phyloP scores from a whole-genome alignment of 1,139 yeast species.

The Yamadazyma pseudoaaseri region DNA sequence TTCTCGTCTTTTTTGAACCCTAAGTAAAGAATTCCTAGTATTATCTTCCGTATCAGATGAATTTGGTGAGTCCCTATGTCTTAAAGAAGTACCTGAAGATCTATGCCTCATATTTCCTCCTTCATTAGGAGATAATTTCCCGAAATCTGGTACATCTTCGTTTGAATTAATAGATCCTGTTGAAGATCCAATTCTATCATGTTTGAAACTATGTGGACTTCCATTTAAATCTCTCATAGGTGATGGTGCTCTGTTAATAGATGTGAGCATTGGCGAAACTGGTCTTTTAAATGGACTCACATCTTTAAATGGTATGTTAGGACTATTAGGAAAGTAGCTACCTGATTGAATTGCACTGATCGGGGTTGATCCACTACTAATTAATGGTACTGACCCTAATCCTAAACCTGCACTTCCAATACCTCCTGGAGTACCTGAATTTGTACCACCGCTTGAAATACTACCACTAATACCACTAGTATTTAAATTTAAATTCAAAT shows the following conservation, averaged over 20 bases:
- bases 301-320: constrained; percentile 11
- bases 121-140: constrained; percentile 12
- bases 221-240: constrained; percentile 23
- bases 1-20: constrained; percentile 60
- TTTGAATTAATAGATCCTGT: constrained; percentile 22
- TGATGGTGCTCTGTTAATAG: constrained; percentile 19
- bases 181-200: constrained; percentile 25
- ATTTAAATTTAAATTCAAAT: constrained; percentile 5
- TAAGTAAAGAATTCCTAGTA: constrained; percentile 45
- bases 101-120: constrained; percentile 18
- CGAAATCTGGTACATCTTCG: constrained; percentile 30
- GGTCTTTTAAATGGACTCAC: constrained; percentile 40
- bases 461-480: constrained; percentile 10
- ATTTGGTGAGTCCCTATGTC: constrained; percentile 53
- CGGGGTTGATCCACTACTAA: constrained; percentile 8
- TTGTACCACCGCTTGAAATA: constrained; percentile 10
- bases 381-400: neutral
- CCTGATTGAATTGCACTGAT: constrained; percentile 3
- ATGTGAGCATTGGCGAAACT: constrained; percentile 29
- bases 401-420: constrained; percentile 11
- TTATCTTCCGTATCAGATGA: constrained; percentile 72
- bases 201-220: constrained; percentile 26
- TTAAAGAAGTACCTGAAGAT: constrained; percentile 27
- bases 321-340: constrained; percentile 4
- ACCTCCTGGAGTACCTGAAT: neutral